Evolutionary conservation across 495 filamentous ascomycete species (phyloP).

Genomic region (Xylaria venustula): DNA sequence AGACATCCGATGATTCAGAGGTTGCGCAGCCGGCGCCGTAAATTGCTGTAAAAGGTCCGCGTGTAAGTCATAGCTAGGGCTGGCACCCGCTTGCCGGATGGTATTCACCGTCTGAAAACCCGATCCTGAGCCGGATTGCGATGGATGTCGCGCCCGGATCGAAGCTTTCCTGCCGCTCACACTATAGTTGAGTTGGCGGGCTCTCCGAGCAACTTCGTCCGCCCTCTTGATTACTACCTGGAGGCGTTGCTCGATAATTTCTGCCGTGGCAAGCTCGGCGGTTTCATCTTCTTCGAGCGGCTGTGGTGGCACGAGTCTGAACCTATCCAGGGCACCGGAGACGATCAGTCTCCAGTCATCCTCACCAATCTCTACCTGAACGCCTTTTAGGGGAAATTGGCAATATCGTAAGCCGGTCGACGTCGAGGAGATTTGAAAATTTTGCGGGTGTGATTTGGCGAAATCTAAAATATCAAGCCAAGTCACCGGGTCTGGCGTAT

Average conservation of each 20-base stretch:
- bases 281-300: conserved; percentile 83
- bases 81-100: conserved; percentile 19
- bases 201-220: conserved; percentile 74
- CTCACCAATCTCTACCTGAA: conserved; percentile 80
- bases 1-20: conserved; percentile 25
- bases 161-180: conserved; percentile 71
- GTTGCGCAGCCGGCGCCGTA: conserved; percentile 20
- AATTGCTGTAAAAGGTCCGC: conserved; percentile 46
- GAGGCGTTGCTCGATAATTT: conserved; percentile 76
- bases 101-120: conserved; percentile 28
- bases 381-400: conserved; percentile 77
- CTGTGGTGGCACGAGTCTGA: conserved; percentile 68
- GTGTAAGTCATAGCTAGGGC: conserved; percentile 36
- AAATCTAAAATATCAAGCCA: conserved; percentile 88
- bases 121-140: conserved; percentile 23
- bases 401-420: conserved; percentile 64
- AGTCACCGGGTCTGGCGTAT: conserved; percentile 60
- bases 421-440: conserved; percentile 71
- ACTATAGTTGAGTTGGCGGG: conserved; percentile 78
- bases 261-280: conserved; percentile 77
- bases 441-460: conserved; percentile 73
- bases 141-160: conserved; percentile 44
- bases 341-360: conserved; percentile 81
- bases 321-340: conserved; percentile 77
- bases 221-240: conserved; percentile 73